A percentile compares a stretch with the other conserved stretches of the same genome.
Evolutionary conservation across 257 asterid genomes (phyloP).

Genomic region (Solanum dulcamara): DNA sequence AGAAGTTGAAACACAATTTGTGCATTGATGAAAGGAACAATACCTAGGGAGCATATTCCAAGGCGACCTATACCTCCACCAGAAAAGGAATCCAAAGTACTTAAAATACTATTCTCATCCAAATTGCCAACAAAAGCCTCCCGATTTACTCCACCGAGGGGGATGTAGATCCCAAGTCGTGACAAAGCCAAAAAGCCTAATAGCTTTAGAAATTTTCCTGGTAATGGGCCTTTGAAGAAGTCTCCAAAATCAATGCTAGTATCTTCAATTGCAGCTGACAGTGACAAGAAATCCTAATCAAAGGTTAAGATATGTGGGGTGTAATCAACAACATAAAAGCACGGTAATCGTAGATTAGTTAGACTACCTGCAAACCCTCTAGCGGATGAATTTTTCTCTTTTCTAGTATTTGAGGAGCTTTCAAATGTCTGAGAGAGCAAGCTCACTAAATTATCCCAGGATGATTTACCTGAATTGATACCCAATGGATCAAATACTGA

Average conservation of each 20-base stretch:
- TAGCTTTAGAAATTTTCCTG: slow-evolving; percentile 92
- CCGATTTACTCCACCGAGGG: slow-evolving; percentile 94
- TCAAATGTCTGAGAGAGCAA: slow-evolving; percentile 40
- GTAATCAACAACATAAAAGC: slow-evolving; percentile 11
- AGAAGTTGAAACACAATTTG: slow-evolving; percentile 98
- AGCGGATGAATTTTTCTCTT: slow-evolving; percentile 58
- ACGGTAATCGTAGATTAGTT: neutral
- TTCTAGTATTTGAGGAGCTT: slow-evolving; percentile 62
- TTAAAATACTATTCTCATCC: slow-evolving; percentile 80
- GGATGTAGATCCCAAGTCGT: slow-evolving; percentile 84
- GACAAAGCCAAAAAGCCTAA: slow-evolving; percentile 82
- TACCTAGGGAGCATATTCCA: slow-evolving; percentile 94
- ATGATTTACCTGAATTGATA: slow-evolving; percentile 40
- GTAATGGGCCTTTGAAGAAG: slow-evolving; percentile 96
- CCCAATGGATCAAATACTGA: slow-evolving; percentile 72
- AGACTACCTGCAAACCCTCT: slow-evolving; percentile 82
- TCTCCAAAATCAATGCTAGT: slow-evolving; percentile 92
- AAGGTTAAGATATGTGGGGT: slow-evolving; percentile 31
- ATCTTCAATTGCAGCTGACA: slow-evolving; percentile 97
- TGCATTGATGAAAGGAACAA: slow-evolving; percentile 95
- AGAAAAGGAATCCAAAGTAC: slow-evolving; percentile 92
- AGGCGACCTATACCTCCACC: slow-evolving; percentile 99
- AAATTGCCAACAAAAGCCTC: slow-evolving; percentile 87
- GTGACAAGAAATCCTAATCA: slow-evolving; percentile 43
- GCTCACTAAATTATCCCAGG: slow-evolving; percentile 37